Conservation (phyloP, 371 early-diverging fungal species). For the Rhizopus sp. region DNA sequence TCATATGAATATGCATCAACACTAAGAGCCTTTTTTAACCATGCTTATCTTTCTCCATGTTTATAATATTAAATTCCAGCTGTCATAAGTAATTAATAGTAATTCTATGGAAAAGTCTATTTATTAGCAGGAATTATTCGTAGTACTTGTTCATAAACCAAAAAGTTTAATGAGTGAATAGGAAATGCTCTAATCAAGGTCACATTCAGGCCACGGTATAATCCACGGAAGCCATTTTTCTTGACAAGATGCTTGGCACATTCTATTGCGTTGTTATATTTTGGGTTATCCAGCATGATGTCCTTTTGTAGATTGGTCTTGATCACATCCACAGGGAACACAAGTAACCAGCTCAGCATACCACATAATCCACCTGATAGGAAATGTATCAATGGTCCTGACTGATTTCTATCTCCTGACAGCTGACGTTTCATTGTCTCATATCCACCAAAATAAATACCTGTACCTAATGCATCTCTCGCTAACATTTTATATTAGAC, state of each 20-base stretch:
- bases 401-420: slow-evolving; percentile 27
- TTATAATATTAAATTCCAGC: no score
- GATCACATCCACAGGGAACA: slow-evolving; percentile 79
- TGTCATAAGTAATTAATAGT: no score
- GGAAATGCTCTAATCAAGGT: slow-evolving; percentile 81
- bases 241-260: slow-evolving; percentile 57
- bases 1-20: no score
- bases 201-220: slow-evolving; percentile 77
- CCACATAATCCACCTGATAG: slow-evolving; percentile 79
- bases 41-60: no score
- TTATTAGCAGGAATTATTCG: slow-evolving; percentile 29
- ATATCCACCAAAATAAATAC: slow-evolving; percentile 77
- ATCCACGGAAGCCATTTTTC: slow-evolving; percentile 57
- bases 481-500: slow-evolving; percentile 12
- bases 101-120: neutral
- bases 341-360: slow-evolving; percentile 74
- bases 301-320: slow-evolving; percentile 79
- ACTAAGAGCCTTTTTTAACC: no score
- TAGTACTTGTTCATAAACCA: slow-evolving; percentile 75
- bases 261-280: slow-evolving; percentile 49
- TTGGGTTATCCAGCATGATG: slow-evolving; percentile 53
- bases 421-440: slow-evolving; percentile 69
- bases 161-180: slow-evolving; percentile 79
- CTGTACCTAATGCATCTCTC: slow-evolving; percentile 74
- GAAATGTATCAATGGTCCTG: slow-evolving; percentile 67